A percentile compares a stretch with the other conserved stretches of the same genome.
Evolutionary conservation across 352 stramenopile species (phyloP).

Genomic region (Sclerospora graminicola): DNA sequence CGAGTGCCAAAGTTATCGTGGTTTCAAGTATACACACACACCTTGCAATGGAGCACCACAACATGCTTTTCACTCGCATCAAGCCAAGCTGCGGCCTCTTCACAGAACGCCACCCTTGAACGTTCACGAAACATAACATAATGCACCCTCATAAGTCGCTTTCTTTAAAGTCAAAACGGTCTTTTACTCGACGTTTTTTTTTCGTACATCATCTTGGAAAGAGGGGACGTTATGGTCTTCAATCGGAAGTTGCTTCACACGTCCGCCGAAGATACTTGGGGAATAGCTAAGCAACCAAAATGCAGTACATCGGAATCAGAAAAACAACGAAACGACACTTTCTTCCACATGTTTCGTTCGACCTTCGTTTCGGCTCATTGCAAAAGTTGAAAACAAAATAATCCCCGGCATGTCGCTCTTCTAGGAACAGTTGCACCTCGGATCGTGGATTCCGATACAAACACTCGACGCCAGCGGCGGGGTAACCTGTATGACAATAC

Average conservation of each 20-base stretch:
- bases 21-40: too few species aligned
- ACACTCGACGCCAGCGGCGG: slow-evolving; percentile 40
- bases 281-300: slow-evolving; percentile 29
- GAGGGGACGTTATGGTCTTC: slow-evolving; percentile 69
- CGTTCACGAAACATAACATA: background rate
- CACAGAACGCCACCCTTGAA: slow-evolving; percentile 51
- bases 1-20: too few species aligned
- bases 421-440: slow-evolving; percentile 45
- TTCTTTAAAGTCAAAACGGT: background rate
- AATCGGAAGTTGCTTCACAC: slow-evolving; percentile 44
- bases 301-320: background rate
- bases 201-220: slow-evolving; percentile 50
- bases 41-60: slow-evolving; percentile 68
- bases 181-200: background rate
- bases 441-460: slow-evolving; percentile 52
- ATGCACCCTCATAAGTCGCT: background rate
- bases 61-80: slow-evolving; percentile 27
- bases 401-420: slow-evolving; percentile 29
- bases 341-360: background rate
- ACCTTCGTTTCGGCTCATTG: slow-evolving; percentile 41
- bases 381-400: slow-evolving; percentile 81
- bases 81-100: slow-evolving; percentile 58
- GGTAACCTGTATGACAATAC: slow-evolving; percentile 34
- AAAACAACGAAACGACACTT: background rate
- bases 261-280: slow-evolving; percentile 31